Evolutionary conservation across 129 eudicot species (phyloP).

Genomic region (Arctium minus): DNA sequence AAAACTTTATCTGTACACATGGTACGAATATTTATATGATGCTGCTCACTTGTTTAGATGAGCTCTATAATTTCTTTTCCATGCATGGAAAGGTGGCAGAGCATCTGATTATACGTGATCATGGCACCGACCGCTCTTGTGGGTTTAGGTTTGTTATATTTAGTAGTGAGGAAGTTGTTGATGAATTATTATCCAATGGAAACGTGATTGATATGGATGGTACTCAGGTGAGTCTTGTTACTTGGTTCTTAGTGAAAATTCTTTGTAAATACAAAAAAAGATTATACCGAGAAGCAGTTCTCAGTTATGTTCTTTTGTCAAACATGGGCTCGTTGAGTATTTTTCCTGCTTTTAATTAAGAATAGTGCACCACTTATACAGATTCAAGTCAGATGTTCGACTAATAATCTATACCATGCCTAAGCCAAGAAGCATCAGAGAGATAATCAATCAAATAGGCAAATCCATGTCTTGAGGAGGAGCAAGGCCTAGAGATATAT

Average conservation of each 20-base stretch:
- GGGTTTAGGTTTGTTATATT: constrained; percentile 93
- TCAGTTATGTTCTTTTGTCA: constrained; percentile 13
- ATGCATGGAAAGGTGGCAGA: constrained; percentile 80
- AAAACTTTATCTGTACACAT: not conserved
- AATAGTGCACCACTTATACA: not conserved
- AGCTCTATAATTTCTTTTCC: constrained; percentile 73
- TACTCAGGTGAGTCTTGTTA: constrained; percentile 57
- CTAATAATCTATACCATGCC: not conserved
- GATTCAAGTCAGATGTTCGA: not conserved
- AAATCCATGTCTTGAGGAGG: too few relatives aligned
- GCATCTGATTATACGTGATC: constrained; percentile 91
- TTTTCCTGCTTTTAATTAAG: constrained; percentile 10
- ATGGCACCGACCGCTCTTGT: constrained; percentile 78
- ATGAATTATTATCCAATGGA: constrained; percentile 64
- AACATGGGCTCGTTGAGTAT: constrained; percentile 13
- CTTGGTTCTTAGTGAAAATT: not conserved
- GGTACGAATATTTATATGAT: not conserved
- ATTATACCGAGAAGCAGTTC: not conserved
- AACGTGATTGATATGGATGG: constrained; percentile 87
- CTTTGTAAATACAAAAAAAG: not conserved
- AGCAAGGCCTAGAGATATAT: too few relatives aligned
- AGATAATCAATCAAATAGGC: not conserved
- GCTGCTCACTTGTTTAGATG: constrained; percentile 39
- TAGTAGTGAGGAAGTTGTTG: constrained; percentile 80
- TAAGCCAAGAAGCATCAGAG: not conserved